phyloP scores from a whole-genome alignment of 2,329 filamentous ascomycete species.

The Rugonectria rugulosa region DNA sequence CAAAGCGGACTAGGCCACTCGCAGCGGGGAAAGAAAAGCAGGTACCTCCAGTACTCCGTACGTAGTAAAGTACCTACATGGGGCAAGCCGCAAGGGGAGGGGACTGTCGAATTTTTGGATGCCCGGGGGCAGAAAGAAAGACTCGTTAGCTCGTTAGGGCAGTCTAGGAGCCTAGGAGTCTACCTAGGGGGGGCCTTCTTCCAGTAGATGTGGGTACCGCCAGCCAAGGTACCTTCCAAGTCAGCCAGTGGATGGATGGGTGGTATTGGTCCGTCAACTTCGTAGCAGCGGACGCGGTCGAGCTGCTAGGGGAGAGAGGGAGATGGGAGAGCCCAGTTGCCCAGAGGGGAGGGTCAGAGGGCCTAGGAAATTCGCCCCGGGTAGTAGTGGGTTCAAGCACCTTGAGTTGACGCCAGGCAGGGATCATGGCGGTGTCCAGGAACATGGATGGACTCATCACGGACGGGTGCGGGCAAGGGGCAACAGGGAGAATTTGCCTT shows the following conservation, averaged over 20 bases:
- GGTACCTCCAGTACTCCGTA: not conserved
- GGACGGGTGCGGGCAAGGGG: conserved; percentile 12
- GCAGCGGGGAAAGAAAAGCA: conserved; percentile 29
- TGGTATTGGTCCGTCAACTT: conserved; percentile 6
- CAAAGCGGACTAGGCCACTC: conserved; percentile 34
- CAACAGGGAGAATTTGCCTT: conserved; percentile 15
- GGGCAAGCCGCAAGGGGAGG: conserved; percentile 16
- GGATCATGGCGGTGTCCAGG: conserved; percentile 12
- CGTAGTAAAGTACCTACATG: not conserved
- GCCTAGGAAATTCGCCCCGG: conserved; percentile 18
- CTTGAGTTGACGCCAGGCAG: conserved; percentile 14
- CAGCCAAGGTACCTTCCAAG: conserved; percentile 4
- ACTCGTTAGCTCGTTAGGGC: conserved; percentile 5
- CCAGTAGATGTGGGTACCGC: conserved; percentile 22
- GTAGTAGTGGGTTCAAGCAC: conserved; percentile 17
- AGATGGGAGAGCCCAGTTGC: not conserved
- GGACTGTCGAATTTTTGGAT: conserved; percentile 30
- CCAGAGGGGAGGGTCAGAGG: too few species aligned
- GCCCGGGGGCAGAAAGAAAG: conserved; percentile 11
- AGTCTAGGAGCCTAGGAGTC: too few species aligned
- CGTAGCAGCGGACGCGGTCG: not conserved
- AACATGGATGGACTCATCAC: not conserved
- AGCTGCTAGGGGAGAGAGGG: too few species aligned
- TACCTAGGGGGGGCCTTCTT: conserved; percentile 12
- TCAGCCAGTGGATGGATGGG: conserved; percentile 8